These are phyloP conservation scores for Nothophytophthora sp. DNA, from an alignment of 352 stramenopile genomes.

Conservation along the genomic window DNA sequence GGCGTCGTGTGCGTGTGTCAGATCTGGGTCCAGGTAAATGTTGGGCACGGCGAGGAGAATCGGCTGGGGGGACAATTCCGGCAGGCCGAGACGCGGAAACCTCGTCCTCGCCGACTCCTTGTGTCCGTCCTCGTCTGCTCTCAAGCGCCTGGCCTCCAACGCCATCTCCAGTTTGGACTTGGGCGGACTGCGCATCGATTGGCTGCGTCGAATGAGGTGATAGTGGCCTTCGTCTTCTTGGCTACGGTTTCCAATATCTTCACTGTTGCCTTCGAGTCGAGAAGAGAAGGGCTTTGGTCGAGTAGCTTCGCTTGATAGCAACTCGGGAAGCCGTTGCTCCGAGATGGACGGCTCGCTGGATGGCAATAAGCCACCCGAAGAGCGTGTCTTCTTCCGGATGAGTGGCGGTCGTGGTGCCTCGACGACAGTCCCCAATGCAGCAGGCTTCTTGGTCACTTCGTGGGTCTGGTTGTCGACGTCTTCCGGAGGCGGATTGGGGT, in stretches of 20 bases:
- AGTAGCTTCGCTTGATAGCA: constrained; percentile 9
- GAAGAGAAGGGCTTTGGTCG: too few species aligned
- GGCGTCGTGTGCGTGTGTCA: constrained; percentile 36
- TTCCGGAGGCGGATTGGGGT: constrained; percentile 22
- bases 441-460: constrained; percentile 3
- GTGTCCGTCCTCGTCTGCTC: constrained; percentile 9
- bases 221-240: constrained; percentile 1
- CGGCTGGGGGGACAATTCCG: constrained; percentile 34
- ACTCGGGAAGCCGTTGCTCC: constrained; percentile 10
- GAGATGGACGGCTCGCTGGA: background rate
- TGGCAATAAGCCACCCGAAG: constrained; percentile 6
- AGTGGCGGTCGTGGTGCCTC: constrained; percentile 11
- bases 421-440: background rate
- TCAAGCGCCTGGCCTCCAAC: constrained; percentile 12
- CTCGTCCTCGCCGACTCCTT: constrained; percentile 18
- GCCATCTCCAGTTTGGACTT: constrained; percentile 21
- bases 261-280: too few species aligned
- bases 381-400: constrained; percentile 13
- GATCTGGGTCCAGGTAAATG: constrained; percentile 61
- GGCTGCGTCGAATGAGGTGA: constrained; percentile 14
- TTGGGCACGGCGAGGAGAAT: constrained; percentile 52
- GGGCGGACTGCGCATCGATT: background rate
- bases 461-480: constrained; percentile 10
- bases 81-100: constrained; percentile 9
- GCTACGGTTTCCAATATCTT: constrained; percentile 3